A percentile compares a stretch with the other conserved stretches of the same genome.
Conservation (phyloP, 352 stramenopile genomes). For the Ophiocytium majus region DNA sequence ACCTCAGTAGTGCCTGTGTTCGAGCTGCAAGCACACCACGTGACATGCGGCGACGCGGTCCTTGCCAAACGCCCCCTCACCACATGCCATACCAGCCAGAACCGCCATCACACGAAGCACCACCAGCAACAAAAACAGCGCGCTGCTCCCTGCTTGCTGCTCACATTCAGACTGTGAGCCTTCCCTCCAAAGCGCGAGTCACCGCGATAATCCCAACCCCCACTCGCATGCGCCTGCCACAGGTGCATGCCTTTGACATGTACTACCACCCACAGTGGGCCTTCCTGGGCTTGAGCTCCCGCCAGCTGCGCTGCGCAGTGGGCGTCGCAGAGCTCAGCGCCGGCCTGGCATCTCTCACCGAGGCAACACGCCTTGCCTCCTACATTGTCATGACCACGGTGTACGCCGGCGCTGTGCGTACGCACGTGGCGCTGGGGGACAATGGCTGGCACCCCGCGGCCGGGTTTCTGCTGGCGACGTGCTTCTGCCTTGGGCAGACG, state of each 20-base stretch:
- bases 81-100: not conserved
- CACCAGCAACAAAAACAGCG: not conserved
- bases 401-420: not conserved
- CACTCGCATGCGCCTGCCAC: not conserved
- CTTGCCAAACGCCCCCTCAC: not conserved
- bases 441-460: constrained; percentile 2
- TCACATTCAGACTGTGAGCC: not conserved
- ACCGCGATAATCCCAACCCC: not conserved
- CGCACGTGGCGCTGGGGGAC: constrained; percentile 2
- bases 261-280: constrained; percentile 3
- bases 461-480: constrained; percentile 11
- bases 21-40: no score
- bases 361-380: not conserved
- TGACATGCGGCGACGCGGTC: no score
- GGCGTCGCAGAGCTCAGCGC: not conserved
- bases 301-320: not conserved
- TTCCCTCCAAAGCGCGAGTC: no score
- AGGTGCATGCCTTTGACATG: constrained; percentile 12
- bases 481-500: constrained; percentile 14
- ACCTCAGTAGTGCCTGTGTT: no score
- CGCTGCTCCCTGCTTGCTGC: not conserved
- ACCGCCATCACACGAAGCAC: not conserved
- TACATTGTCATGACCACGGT: not conserved
- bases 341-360: not conserved
- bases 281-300: not conserved